Percentiles rank a stretch among this genome's conserved stretches.
These are phyloP conservation scores for Blastobotrys americana DNA, from an alignment of 805 yeast species.

Conservation along the genomic window DNA sequence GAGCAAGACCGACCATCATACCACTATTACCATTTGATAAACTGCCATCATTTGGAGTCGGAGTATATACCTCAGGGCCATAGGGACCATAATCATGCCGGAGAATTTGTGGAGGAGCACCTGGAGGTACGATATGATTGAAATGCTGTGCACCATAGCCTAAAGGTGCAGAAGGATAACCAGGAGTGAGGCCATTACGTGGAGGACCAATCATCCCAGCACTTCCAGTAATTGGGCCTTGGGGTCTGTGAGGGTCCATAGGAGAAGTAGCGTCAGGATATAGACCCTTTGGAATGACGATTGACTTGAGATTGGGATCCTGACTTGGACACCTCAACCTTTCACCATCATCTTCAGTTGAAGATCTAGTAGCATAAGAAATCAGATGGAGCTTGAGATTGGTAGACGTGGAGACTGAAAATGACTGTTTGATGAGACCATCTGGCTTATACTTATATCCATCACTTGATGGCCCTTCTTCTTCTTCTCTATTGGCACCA, in stretches of 20 bases:
- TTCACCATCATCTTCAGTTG: slow-evolving; percentile 24
- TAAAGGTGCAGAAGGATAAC: too few species aligned
- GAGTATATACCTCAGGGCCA: too few species aligned
- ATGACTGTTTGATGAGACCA: slow-evolving; percentile 61
- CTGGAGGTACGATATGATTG: too few species aligned
- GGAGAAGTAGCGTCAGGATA: slow-evolving; percentile 33
- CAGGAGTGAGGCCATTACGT: too few species aligned
- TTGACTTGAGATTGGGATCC: slow-evolving; percentile 35
- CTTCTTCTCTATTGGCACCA: slow-evolving; percentile 13
- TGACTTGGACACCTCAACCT: slow-evolving; percentile 37
- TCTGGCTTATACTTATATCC: slow-evolving; percentile 39
- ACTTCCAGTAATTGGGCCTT: too few species aligned
- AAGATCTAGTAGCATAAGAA: slow-evolving; percentile 40
- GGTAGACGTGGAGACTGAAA: slow-evolving; percentile 46
- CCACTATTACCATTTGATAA: too few species aligned
- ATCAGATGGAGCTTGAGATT: slow-evolving; percentile 55
- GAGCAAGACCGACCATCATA: too few species aligned
- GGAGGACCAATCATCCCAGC: too few species aligned
- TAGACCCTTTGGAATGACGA: slow-evolving; percentile 32
- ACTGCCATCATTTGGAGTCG: too few species aligned
- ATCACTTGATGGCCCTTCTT: slow-evolving; percentile 20
- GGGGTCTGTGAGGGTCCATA: slow-evolving; percentile 7
- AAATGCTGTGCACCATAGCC: too few species aligned
- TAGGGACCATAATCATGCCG: too few species aligned
- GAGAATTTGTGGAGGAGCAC: too few species aligned